These are phyloP conservation scores for Ashbya aceris DNA, from an alignment of 1,139 yeast species.

Conservation along the genomic window DNA sequence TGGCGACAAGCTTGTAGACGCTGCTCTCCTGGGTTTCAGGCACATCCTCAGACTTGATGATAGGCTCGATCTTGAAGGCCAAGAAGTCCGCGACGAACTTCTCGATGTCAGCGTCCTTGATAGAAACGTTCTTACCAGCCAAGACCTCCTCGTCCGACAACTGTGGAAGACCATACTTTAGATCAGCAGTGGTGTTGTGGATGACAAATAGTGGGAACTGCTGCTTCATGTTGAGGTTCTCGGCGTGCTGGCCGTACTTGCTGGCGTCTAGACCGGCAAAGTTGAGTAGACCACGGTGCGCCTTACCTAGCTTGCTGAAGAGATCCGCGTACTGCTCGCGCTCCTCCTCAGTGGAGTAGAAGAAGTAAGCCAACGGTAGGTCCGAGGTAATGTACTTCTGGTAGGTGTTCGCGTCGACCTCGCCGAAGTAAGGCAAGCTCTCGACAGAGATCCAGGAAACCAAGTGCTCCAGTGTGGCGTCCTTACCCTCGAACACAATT, in stretches of 20 bases:
- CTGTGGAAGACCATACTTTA: conserved; percentile 66
- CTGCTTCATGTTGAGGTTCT: conserved; percentile 74
- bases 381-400: conserved; percentile 61
- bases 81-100: conserved; percentile 56
- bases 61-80: conserved; percentile 59
- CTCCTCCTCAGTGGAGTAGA: conserved; percentile 64
- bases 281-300: conserved; percentile 71
- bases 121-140: conserved; percentile 15
- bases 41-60: conserved; percentile 75
- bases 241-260: conserved; percentile 82
- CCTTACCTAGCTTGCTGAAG: conserved; percentile 58
- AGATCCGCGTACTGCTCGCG: conserved; percentile 45
- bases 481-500: conserved; percentile 35
- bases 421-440: conserved; percentile 83
- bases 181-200: conserved; percentile 59
- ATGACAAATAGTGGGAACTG: conserved; percentile 86
- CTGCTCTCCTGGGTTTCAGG: conserved; percentile 73
- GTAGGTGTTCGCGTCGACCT: conserved; percentile 77
- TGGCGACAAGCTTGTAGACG: conserved; percentile 75
- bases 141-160: conserved; percentile 29
- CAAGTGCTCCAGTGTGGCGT: conserved; percentile 33
- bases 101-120: conserved; percentile 39
- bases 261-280: conserved; percentile 84
- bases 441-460: conserved; percentile 54
- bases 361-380: conserved; percentile 79